Percentiles rank a stretch among this genome's conserved stretches.
Conservation (phyloP, 1,284 basidiomycete species). For the Papiliotrema nemorosa region DNA sequence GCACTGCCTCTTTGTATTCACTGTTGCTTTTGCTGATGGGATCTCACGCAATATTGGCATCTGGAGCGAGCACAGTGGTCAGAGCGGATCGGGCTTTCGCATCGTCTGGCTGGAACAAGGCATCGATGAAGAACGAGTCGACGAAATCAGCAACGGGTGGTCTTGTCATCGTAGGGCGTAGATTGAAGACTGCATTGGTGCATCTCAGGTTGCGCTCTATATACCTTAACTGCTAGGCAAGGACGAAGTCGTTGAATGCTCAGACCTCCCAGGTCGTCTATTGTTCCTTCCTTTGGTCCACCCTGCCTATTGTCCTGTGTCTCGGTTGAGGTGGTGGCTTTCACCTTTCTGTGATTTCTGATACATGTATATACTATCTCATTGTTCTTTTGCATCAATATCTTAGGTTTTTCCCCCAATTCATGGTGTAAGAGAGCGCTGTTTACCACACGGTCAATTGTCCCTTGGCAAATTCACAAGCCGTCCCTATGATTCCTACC, state of each 20-base stretch:
- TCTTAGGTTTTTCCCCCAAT: neutral
- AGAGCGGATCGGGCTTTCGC: constrained; percentile 8
- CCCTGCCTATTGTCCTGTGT: too few species aligned
- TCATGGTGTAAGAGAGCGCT: too few species aligned
- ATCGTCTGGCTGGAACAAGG: constrained; percentile 9
- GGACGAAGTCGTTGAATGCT: too few species aligned
- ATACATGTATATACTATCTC: too few species aligned
- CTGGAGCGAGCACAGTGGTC: constrained; percentile 6
- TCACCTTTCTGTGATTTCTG: too few species aligned
- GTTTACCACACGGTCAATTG: constrained; percentile 7
- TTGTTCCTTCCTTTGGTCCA: too few species aligned
- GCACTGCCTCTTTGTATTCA: too few species aligned
- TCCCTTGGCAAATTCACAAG: constrained; percentile 13
- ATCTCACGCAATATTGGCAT: constrained; percentile 11
- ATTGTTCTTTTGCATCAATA: neutral
- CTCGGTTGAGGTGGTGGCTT: too few species aligned
- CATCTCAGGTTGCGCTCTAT: neutral
- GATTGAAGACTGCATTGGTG: neutral
- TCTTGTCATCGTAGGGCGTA: constrained; percentile 5
- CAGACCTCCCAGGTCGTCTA: too few species aligned
- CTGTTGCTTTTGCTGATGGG: neutral
- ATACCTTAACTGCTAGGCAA: neutral
- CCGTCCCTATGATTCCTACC: constrained; percentile 16
- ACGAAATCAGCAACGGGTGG: constrained; percentile 11
- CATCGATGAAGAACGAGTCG: constrained; percentile 9